A percentile compares a stretch with the other conserved stretches of the same genome.
Evolutionary conservation across 371 early-diverging fungal genomes (phyloP).

Genomic region (Basidiobolus meristosporus): DNA sequence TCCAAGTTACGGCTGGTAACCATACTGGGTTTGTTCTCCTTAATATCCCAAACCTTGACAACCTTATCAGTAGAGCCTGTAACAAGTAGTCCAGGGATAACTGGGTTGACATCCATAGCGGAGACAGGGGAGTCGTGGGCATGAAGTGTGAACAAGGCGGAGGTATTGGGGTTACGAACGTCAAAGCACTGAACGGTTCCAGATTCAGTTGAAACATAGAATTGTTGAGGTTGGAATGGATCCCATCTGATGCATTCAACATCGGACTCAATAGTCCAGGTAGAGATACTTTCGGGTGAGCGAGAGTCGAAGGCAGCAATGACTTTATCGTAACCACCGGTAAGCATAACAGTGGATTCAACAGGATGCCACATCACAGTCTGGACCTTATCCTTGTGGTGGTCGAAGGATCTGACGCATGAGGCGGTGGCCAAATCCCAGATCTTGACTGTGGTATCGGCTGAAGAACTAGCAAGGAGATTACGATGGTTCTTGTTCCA

Average conservation of each 20-base stretch:
- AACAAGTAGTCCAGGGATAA: slow-evolving; percentile 55
- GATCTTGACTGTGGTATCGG: slow-evolving; percentile 88
- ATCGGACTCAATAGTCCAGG: slow-evolving; percentile 56
- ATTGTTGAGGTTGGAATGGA: slow-evolving; percentile 46
- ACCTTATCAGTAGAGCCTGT: slow-evolving; percentile 83
- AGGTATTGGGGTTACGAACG: slow-evolving; percentile 27
- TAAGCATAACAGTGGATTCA: slow-evolving; percentile 65
- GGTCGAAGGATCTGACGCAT: slow-evolving; percentile 53
- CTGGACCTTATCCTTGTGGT: slow-evolving; percentile 79
- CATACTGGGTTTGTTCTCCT: slow-evolving; percentile 49
- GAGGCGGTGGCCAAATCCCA: slow-evolving; percentile 72
- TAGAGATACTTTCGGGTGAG: slow-evolving; percentile 34
- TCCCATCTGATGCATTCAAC: slow-evolving; percentile 87
- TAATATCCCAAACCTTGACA: slow-evolving; percentile 84
- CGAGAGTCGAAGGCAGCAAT: slow-evolving; percentile 77
- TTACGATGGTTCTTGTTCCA: slow-evolving; percentile 81
- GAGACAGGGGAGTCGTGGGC: slow-evolving; percentile 84
- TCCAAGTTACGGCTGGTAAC: slow-evolving; percentile 63
- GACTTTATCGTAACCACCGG: slow-evolving; percentile 78
- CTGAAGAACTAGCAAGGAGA: slow-evolving; percentile 77
- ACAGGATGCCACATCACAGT: slow-evolving; percentile 77
- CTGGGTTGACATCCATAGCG: slow-evolving; percentile 64
- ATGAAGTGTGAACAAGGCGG: slow-evolving; percentile 59
- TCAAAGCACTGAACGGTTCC: slow-evolving; percentile 81
- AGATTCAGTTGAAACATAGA: slow-evolving; percentile 45